phyloP scores from a whole-genome alignment of 78 protist genomes.

The Dictyostelium citrinum region DNA sequence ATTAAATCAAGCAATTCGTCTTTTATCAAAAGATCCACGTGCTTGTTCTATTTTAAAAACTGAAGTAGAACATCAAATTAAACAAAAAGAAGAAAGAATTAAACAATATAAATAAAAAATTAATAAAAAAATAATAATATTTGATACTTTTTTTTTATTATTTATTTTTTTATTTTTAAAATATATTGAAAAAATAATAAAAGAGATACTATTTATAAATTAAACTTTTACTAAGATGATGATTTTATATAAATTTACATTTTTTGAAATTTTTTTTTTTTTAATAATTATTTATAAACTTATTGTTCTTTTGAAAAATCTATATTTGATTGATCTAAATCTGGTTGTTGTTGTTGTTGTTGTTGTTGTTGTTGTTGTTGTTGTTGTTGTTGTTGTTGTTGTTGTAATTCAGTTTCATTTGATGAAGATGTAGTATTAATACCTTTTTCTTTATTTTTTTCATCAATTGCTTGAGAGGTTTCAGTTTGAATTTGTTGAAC shows the following conservation, averaged over 20 bases:
- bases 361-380: constrained; percentile 14
- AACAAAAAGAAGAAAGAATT: constrained; percentile 27
- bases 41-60: constrained; percentile 2
- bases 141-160: not conserved
- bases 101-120: not conserved
- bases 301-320: not conserved
- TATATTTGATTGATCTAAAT: not conserved
- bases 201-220: not conserved
- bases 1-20: constrained; percentile 57
- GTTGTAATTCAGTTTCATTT: constrained; percentile 2
- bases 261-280: not conserved
- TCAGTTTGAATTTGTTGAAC: constrained; percentile 36
- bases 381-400: constrained; percentile 16
- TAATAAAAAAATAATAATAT: not conserved
- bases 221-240: not conserved
- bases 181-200: not conserved
- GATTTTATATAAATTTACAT: not conserved
- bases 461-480: constrained; percentile 54
- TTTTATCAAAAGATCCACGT: constrained; percentile 16
- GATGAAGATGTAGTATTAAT: not conserved
- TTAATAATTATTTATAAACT: not conserved
- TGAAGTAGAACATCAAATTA: constrained; percentile 21
- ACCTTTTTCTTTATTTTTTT: constrained; percentile 67
- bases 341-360: constrained; percentile 15
- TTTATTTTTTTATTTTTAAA: not conserved